Conservation (phyloP, 805 yeast species). For the Candida takata region DNA sequence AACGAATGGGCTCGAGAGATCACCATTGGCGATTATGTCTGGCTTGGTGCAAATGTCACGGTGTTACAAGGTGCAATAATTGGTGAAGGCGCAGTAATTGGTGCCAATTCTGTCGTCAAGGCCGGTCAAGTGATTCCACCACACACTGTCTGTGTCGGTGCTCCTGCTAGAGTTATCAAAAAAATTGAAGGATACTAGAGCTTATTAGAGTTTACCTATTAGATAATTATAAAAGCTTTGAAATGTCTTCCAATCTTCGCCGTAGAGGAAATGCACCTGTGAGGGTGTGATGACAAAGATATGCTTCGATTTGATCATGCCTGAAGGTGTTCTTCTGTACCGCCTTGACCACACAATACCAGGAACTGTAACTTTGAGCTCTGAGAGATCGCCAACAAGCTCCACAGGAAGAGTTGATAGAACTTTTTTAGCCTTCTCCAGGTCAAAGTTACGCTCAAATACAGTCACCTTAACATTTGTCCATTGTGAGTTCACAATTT, state of each 20-base stretch:
- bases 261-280: constrained; percentile 16
- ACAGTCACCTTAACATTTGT: constrained; percentile 8
- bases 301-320: constrained; percentile 2
- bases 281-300: constrained; percentile 9
- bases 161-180: constrained; percentile 47
- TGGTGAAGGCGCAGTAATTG: constrained; percentile 56
- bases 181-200: constrained; percentile 17
- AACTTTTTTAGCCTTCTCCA: constrained; percentile 1
- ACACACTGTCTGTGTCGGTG: constrained; percentile 52
- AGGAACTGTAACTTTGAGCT: constrained; percentile 2
- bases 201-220: neutral
- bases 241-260: constrained; percentile 9
- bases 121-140: constrained; percentile 42
- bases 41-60: constrained; percentile 54
- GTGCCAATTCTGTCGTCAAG: constrained; percentile 62
- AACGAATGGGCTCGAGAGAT: constrained; percentile 52
- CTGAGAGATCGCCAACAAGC: neutral
- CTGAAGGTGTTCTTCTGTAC: constrained; percentile 14
- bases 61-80: constrained; percentile 61
- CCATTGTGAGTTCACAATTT: neutral
- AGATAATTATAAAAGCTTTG: constrained; percentile 21
- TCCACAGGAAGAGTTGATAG: constrained; percentile 1
- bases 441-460: constrained; percentile 11
- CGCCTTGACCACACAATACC: constrained; percentile 24
- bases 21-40: constrained; percentile 54